A percentile compares a stretch with the other conserved stretches of the same genome.
Conservation (phyloP, 1,139 yeast genomes). For the Geotrichum histeridarum region DNA sequence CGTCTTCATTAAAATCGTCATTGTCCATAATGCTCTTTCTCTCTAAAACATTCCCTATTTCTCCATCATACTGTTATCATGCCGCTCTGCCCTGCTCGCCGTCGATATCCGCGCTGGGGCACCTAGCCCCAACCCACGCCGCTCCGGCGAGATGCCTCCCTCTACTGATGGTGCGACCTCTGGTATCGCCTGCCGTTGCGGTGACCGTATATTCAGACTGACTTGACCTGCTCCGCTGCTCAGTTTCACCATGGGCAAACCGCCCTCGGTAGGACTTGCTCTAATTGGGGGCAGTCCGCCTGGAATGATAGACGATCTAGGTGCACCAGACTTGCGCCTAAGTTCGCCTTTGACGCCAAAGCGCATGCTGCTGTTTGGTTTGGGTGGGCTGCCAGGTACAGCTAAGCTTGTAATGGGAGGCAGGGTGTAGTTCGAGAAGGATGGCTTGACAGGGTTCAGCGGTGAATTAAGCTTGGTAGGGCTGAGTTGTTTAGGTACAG, state of each 20-base stretch:
- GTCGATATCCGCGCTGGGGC: conserved; percentile 1
- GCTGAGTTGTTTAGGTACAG: neutral
- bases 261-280: neutral
- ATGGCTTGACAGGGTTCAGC: neutral
- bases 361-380: conserved; percentile 2
- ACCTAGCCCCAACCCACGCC: conserved; percentile 1
- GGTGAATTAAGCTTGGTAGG: neutral
- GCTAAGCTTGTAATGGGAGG: conserved; percentile 9
- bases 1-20: neutral
- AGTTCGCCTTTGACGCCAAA: conserved; percentile 30
- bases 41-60: neutral
- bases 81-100: neutral
- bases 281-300: conserved; percentile 1
- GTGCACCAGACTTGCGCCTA: conserved; percentile 20
- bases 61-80: neutral
- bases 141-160: neutral
- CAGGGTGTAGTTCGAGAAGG: neutral
- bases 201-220: neutral
- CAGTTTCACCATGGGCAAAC: neutral
- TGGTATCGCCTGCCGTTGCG: neutral
- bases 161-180: neutral
- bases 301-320: conserved; percentile 1
- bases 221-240: conserved; percentile 4
- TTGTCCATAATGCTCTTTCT: neutral
- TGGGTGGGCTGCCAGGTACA: conserved; percentile 5